Evolutionary conservation across 805 yeast species (phyloP).

Genomic region (Clavispora carvajalis): DNA sequence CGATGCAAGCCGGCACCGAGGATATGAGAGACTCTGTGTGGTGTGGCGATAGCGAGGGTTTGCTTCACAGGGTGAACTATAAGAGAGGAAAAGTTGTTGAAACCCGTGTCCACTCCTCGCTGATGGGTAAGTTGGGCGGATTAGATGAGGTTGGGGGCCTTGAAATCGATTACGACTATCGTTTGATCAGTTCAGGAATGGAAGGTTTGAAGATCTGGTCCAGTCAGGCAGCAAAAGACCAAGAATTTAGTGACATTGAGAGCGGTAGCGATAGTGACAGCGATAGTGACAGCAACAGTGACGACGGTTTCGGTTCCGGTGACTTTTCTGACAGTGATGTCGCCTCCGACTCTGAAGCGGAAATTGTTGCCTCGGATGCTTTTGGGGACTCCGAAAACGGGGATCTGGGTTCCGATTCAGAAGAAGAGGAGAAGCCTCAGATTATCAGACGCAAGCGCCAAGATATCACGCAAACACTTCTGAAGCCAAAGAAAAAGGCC

Average conservation of each 20-base stretch:
- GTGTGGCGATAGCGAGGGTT: slow-evolving; percentile 80
- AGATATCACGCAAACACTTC: slow-evolving; percentile 1
- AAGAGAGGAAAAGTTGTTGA: slow-evolving; percentile 60
- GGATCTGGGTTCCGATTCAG: slow-evolving; percentile 1
- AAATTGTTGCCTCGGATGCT: not conserved
- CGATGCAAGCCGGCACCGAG: slow-evolving; percentile 48
- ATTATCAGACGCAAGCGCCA: slow-evolving; percentile 3
- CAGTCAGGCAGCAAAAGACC: slow-evolving; percentile 15
- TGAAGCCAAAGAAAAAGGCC: slow-evolving; percentile 15
- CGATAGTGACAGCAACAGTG: slow-evolving; percentile 1
- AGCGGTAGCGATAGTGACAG: slow-evolving; percentile 1
- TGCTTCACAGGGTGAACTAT: slow-evolving; percentile 60
- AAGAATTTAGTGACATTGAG: slow-evolving; percentile 6
- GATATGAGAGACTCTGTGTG: slow-evolving; percentile 48
- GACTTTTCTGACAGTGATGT: not conserved
- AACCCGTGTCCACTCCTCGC: slow-evolving; percentile 56
- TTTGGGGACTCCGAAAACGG: not conserved
- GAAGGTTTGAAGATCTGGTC: slow-evolving; percentile 77
- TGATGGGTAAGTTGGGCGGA: slow-evolving; percentile 29
- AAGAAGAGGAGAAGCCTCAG: slow-evolving; percentile 1
- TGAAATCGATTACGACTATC: slow-evolving; percentile 76
- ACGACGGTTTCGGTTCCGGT: not conserved
- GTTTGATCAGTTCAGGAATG: slow-evolving; percentile 81
- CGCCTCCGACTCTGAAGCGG: not conserved
- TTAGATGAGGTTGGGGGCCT: slow-evolving; percentile 70